Conservation (phyloP, 352 stramenopile species). For the Pythium graminicola region DNA sequence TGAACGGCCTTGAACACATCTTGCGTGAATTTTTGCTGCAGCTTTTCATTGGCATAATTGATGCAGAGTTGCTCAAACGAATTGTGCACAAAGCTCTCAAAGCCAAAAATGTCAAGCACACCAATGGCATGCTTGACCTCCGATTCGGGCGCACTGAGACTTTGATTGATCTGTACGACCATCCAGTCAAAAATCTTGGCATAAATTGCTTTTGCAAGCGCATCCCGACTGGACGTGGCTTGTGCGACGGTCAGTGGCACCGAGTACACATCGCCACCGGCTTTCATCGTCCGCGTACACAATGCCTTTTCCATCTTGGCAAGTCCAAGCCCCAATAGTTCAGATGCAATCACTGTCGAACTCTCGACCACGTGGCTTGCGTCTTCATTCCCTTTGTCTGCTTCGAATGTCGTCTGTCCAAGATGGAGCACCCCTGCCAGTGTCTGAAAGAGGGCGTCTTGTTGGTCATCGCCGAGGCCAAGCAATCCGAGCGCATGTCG, state of each 20-base stretch:
- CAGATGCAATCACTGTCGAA: slow-evolving; percentile 47
- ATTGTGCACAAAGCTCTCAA: slow-evolving; percentile 92
- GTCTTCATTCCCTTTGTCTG: slow-evolving; percentile 55
- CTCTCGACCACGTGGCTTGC: slow-evolving; percentile 32
- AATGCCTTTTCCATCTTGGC: slow-evolving; percentile 88
- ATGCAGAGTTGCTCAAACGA: slow-evolving; percentile 96
- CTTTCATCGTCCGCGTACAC: slow-evolving; percentile 85
- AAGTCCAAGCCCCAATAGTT: slow-evolving; percentile 39
- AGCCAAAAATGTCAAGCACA: slow-evolving; percentile 97
- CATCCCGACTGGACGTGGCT: slow-evolving; percentile 72
- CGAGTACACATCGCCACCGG: slow-evolving; percentile 46
- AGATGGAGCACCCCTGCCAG: slow-evolving; percentile 92
- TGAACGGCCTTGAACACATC: slow-evolving; percentile 86
- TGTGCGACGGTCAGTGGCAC: slow-evolving; percentile 26
- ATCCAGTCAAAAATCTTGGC: slow-evolving; percentile 56
- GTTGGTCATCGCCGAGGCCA: slow-evolving; percentile 75
- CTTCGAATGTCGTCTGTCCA: slow-evolving; percentile 87
- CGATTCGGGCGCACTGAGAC: slow-evolving; percentile 28
- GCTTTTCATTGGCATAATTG: slow-evolving; percentile 94
- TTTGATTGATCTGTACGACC: slow-evolving; percentile 78
- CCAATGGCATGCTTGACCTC: slow-evolving; percentile 78
- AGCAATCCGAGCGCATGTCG: slow-evolving; percentile 65
- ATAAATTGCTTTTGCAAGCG: slow-evolving; percentile 93
- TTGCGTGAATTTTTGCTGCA: slow-evolving; percentile 89
- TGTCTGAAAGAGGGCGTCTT: slow-evolving; percentile 90